Evolutionary conservation across 2,329 filamentous ascomycete species (phyloP), one percentile per base, ranked within the genome.

Genomic region (Knufia fluminis): DNA sequence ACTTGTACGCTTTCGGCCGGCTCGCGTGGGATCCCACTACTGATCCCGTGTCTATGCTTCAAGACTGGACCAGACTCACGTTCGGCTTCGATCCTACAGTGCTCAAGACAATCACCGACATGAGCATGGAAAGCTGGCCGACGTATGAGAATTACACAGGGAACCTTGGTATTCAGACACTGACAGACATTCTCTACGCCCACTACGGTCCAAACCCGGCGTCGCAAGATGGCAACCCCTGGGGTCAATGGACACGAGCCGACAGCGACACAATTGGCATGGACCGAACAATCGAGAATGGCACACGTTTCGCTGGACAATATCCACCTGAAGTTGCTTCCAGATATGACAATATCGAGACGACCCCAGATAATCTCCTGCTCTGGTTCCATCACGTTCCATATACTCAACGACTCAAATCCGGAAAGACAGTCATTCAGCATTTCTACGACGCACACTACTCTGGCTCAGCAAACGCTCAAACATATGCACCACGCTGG

Each of bases 381-480:
- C 68, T 86, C 1, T 87, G 83, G 83, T 86, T 86, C 66, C 83
- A 86, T 62, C 83, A 87, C 59, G 80, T 86, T 0, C 74, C 75
- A 2, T 87, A 84, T 61, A 83, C 78, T 0, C 76, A 83, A 33
- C 64, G 62, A 4, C 71, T 86, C 1, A 71, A 79, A 8, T 78
- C 75, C 0, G 79, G 80, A 9, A 77, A 82, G 63, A 83, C 82
- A 0, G 80, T 86, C 2, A 82, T 82, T 46, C 79, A 82, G 58
- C 77, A 82, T 58, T 80, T 82, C 61, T 82, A 82, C 58, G 74
- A 82, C 52, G 77, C 78, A 0, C 79, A 82, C 53, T 81, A 82
- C 54, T 63, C 65, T 6, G 79, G 79, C 4, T 75, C 79, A 3
- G 72, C 70, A n/a, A 76, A 71, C 1, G 82, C 77, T 0, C 79